Conservation (phyloP, 2,329 filamentous ascomycete genomes). For the Cladophialophora chaetospira region DNA sequence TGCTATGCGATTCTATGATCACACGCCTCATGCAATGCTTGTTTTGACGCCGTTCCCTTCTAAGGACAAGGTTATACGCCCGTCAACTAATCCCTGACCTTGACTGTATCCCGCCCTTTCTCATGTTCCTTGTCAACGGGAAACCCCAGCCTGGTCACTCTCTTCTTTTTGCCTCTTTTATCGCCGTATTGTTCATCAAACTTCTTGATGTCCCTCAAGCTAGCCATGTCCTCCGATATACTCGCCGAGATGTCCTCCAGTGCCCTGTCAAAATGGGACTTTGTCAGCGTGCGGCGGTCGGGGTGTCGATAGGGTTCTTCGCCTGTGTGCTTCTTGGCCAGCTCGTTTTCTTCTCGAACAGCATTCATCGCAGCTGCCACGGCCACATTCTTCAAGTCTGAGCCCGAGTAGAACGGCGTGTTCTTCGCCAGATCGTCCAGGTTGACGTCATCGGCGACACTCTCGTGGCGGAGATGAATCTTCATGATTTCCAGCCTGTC, state of each 20-base stretch:
- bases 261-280: conserved; percentile 79
- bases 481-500: conserved; percentile 52
- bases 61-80: too few species aligned
- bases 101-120: conserved; percentile 41
- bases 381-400: conserved; percentile 55
- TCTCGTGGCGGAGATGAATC: conserved; percentile 53
- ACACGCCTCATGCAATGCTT: too few species aligned
- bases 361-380: conserved; percentile 54
- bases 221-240: conserved; percentile 91
- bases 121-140: conserved; percentile 40
- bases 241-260: conserved; percentile 87
- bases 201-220: conserved; percentile 80
- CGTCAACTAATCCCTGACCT: conserved; percentile 42
- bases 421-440: conserved; percentile 46
- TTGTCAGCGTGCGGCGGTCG: conserved; percentile 65
- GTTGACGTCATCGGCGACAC: conserved; percentile 45
- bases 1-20: too few species aligned
- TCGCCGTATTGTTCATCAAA: conserved; percentile 97
- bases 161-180: conserved; percentile 66
- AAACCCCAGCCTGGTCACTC: conserved; percentile 57
- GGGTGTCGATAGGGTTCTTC: conserved; percentile 61
- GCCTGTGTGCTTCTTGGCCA: conserved; percentile 28
- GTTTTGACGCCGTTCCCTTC: too few species aligned
- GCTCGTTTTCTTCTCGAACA: conserved; percentile 50
- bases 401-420: conserved; percentile 55